These are phyloP conservation scores for Abortiporus biennis DNA, from an alignment of 1,284 basidiomycete species.

Conservation along the genomic window DNA sequence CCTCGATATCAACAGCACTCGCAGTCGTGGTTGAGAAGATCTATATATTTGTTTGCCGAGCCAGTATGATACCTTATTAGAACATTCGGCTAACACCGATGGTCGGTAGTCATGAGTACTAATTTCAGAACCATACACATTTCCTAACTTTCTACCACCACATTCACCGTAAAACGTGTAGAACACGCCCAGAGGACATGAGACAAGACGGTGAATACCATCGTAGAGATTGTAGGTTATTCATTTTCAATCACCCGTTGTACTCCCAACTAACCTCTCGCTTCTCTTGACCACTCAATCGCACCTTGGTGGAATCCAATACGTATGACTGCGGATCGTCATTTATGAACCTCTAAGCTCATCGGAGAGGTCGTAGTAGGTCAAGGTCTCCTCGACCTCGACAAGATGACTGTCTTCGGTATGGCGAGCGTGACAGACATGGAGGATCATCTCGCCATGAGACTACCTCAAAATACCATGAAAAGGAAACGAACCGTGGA, in stretches of 20 bases:
- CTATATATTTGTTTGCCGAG: too few relatives aligned
- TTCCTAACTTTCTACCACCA: too few relatives aligned
- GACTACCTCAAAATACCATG: background rate
- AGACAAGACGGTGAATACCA: background rate
- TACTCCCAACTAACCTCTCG: conserved; percentile 6
- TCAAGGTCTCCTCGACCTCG: background rate
- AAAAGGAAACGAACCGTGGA: background rate
- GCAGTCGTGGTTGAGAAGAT: too few relatives aligned
- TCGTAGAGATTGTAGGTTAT: conserved; percentile 5
- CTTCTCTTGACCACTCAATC: conserved; percentile 3
- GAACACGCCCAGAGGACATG: too few relatives aligned
- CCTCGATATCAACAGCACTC: too few relatives aligned
- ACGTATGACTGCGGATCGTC: background rate
- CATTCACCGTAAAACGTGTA: too few relatives aligned
- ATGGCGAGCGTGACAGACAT: background rate
- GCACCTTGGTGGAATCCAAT: conserved; percentile 4
- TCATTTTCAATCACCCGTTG: too few relatives aligned
- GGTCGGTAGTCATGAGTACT: too few relatives aligned
- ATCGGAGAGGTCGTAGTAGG: background rate
- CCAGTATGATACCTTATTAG: too few relatives aligned
- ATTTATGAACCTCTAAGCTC: background rate
- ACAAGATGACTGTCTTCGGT: background rate
- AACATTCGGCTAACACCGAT: too few relatives aligned
- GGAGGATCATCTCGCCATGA: background rate
- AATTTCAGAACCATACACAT: too few relatives aligned